Evolutionary conservation across 2,329 filamentous ascomycete species (phyloP).

Genomic region (Colletotrichum zoysiae): DNA sequence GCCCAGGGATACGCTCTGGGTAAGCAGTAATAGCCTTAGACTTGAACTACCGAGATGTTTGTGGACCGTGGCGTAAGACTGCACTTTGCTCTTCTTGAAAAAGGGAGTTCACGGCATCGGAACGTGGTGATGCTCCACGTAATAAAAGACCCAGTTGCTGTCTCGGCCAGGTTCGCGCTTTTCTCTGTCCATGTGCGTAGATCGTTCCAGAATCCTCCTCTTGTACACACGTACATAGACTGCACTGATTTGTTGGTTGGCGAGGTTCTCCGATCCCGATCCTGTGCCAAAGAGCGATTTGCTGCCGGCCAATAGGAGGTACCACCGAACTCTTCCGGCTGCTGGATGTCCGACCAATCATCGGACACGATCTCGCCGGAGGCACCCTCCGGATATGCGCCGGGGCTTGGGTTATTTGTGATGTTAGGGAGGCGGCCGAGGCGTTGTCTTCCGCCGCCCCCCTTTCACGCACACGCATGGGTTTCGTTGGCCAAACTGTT

Average conservation of each 20-base stretch:
- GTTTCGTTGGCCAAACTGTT: neutral
- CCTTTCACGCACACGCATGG: neutral
- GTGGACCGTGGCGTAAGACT: neutral
- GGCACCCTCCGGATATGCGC: neutral
- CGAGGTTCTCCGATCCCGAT: neutral
- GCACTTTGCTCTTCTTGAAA: neutral
- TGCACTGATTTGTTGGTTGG: neutral
- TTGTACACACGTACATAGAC: neutral
- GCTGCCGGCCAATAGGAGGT: neutral
- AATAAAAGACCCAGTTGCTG: neutral
- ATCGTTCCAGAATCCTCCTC: neutral
- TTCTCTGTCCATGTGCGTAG: neutral
- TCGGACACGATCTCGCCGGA: neutral
- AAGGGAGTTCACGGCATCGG: neutral
- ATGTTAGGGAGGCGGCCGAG: neutral
- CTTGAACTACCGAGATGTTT: neutral
- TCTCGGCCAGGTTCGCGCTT: neutral
- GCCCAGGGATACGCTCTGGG: neutral
- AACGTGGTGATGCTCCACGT: too few relatives aligned
- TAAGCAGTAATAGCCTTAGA: neutral
- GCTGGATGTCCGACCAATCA: neutral
- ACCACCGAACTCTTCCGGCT: neutral
- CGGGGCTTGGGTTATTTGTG: neutral
- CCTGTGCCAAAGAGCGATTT: neutral
- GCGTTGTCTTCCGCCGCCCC: neutral